phyloP scores from a whole-genome alignment of 257 asterid species.

The Solanum sejunctum region DNA sequence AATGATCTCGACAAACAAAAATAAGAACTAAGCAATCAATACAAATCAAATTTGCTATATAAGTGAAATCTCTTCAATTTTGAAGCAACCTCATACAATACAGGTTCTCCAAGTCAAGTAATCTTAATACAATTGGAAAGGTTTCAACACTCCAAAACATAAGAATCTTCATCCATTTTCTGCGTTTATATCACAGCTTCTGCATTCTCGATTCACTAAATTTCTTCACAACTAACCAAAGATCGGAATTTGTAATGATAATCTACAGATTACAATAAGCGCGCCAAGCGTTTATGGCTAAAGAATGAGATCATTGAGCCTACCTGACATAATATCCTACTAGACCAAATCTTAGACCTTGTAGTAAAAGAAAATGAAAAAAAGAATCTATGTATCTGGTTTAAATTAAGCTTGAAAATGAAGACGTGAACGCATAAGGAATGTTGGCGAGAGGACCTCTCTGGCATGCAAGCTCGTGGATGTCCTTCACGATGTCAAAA shows the following conservation, averaged over 20 bases:
- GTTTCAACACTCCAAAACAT: background rate
- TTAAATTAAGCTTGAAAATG: slow-evolving; percentile 61
- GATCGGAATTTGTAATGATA: background rate
- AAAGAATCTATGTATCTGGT: background rate
- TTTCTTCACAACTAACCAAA: background rate
- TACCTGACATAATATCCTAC: slow-evolving; percentile 24
- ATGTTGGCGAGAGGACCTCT: slow-evolving; percentile 60
- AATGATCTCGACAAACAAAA: background rate
- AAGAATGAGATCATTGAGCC: slow-evolving; percentile 24
- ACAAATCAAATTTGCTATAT: background rate
- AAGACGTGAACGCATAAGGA: slow-evolving; percentile 73
- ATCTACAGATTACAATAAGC: background rate
- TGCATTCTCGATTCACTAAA: background rate
- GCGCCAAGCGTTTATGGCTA: background rate
- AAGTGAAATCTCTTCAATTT: background rate
- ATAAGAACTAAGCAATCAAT: background rate
- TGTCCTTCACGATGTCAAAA: slow-evolving; percentile 87
- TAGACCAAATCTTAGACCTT: slow-evolving; percentile 2
- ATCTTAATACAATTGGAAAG: background rate
- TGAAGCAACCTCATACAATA: background rate
- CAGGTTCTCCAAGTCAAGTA: background rate
- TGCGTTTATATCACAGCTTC: background rate
- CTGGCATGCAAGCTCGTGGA: slow-evolving; percentile 79
- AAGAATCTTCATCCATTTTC: background rate
- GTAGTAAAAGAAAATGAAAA: background rate